These are phyloP conservation scores for Pichia scutulata DNA, from an alignment of 805 yeast species.

Conservation along the genomic window DNA sequence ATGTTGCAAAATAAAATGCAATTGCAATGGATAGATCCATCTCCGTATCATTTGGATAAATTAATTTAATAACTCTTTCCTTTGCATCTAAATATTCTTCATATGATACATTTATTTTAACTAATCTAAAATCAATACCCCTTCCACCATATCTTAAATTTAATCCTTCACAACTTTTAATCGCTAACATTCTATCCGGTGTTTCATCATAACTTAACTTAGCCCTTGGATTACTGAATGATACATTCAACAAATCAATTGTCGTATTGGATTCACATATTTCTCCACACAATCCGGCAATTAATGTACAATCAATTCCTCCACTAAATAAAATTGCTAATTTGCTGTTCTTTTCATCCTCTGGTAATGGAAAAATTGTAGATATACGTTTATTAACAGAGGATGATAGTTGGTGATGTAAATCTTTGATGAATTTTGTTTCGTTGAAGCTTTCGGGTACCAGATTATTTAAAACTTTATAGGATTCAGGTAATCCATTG, in stretches of 20 bases:
- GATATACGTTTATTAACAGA: constrained; percentile 46
- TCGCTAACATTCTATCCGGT: constrained; percentile 78
- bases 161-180: constrained; percentile 51
- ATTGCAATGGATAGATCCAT: constrained; percentile 95
- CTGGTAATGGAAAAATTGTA: constrained; percentile 52
- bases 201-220: constrained; percentile 51
- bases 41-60: constrained; percentile 80
- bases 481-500: background rate
- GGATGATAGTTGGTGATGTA: constrained; percentile 26
- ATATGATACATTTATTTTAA: constrained; percentile 70
- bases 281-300: constrained; percentile 49
- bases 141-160: constrained; percentile 32
- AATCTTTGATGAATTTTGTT: constrained; percentile 4
- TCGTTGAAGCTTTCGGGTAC: background rate
- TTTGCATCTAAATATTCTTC: constrained; percentile 49
- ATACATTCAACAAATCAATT: constrained; percentile 83
- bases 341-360: constrained; percentile 22
- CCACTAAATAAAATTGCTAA: constrained; percentile 81
- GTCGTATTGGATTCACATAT: constrained; percentile 22
- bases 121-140: constrained; percentile 34
- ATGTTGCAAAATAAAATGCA: constrained; percentile 88
- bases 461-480: background rate
- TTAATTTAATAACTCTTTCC: constrained; percentile 50
- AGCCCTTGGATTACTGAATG: constrained; percentile 84
- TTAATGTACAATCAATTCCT: constrained; percentile 85